A percentile compares a stretch with the other conserved stretches of the same genome.
Conservation (phyloP, 1,284 basidiomycete genomes). For the Xerocomus cyaneibrunnescens region DNA sequence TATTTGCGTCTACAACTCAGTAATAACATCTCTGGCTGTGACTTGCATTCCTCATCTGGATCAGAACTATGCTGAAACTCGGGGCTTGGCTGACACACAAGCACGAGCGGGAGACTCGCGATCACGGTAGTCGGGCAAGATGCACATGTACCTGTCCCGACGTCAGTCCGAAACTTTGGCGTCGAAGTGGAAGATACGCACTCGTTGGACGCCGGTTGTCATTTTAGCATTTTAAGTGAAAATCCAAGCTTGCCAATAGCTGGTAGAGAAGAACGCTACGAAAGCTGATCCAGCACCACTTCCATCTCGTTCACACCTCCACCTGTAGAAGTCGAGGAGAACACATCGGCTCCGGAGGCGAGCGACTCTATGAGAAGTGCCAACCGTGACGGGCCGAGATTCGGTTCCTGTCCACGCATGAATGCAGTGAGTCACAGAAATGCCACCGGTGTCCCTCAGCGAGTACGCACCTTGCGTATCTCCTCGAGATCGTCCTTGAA, state of each 20-base stretch:
- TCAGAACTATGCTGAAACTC: too few relatives aligned
- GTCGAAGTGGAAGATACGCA: constrained; percentile 1
- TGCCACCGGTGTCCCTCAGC: not conserved
- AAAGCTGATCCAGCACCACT: constrained; percentile 39
- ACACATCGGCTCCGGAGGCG: constrained; percentile 72
- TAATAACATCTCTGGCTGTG: too few relatives aligned
- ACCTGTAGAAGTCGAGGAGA: constrained; percentile 42
- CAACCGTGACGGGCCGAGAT: constrained; percentile 61
- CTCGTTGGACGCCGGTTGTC: not conserved
- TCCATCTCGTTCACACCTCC: constrained; percentile 52
- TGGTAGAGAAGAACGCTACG: not conserved
- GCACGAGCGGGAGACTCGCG: too few relatives aligned
- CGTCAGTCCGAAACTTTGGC: not conserved
- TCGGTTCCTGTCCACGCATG: constrained; percentile 56
- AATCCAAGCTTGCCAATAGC: not conserved
- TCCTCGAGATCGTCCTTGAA: constrained; percentile 76
- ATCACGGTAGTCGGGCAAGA: not conserved
- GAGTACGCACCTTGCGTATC: constrained; percentile 57
- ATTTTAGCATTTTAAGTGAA: not conserved
- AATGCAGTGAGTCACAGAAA: not conserved
- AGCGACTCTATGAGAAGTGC: constrained; percentile 74
- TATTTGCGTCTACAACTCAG: too few relatives aligned
- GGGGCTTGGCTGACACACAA: too few relatives aligned
- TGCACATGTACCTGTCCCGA: not conserved
- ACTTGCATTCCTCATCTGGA: too few relatives aligned